Conservation (phyloP, 2,329 filamentous ascomycete species). For the Dactylellina drechsleri region DNA sequence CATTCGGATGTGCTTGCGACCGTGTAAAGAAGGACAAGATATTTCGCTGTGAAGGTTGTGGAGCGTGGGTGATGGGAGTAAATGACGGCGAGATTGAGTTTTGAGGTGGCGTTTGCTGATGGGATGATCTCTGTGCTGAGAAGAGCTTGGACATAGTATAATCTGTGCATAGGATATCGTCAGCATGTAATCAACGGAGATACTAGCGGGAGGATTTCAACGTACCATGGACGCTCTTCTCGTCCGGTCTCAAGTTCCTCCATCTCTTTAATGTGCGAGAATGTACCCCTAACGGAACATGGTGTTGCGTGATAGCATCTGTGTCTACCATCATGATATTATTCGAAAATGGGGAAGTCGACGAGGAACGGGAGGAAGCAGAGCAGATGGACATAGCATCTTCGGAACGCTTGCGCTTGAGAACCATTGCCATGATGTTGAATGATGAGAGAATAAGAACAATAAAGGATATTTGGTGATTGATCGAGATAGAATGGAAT, state of each 20-base stretch:
- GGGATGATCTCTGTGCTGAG: constrained; percentile 54
- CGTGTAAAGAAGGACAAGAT: constrained; percentile 45
- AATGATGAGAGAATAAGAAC: not conserved
- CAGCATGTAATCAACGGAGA: not conserved
- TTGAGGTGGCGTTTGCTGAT: constrained; percentile 8
- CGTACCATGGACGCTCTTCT: constrained; percentile 57
- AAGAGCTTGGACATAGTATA: constrained; percentile 58
- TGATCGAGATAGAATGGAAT: not conserved
- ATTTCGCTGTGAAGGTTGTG: constrained; percentile 26
- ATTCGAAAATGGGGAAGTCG: constrained; percentile 31
- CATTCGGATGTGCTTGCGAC: constrained; percentile 11
- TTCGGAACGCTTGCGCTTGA: constrained; percentile 51
- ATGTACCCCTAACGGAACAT: constrained; percentile 46
- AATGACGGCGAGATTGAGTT: constrained; percentile 15
- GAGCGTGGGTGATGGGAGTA: constrained; percentile 14
- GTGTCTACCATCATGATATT: constrained; percentile 40
- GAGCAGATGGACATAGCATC: constrained; percentile 54
- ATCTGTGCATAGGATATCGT: constrained; percentile 28
- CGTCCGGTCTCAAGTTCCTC: constrained; percentile 55
- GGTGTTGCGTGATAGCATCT: constrained; percentile 46
- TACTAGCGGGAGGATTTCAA: not conserved
- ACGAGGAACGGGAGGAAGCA: constrained; percentile 33
- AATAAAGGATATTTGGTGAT: not conserved
- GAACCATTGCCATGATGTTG: constrained; percentile 24
- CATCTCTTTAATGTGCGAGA: constrained; percentile 56